Conservation (phyloP, 139 green algal genomes). For the Spirogloea muscicola region DNA sequence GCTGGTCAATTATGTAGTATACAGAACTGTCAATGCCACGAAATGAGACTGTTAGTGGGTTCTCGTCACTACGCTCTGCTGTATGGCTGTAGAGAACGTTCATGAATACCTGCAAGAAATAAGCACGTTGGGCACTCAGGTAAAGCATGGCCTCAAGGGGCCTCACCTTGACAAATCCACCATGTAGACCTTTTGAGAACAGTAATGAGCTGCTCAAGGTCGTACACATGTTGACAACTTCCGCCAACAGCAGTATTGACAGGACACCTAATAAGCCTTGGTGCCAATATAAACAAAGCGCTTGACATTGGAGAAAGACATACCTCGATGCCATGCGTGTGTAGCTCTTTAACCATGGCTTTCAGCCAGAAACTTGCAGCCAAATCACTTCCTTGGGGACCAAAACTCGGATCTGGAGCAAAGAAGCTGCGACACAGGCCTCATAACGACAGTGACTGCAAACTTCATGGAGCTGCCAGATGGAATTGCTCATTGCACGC, state of each 20-base stretch:
- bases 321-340: conserved; percentile 89
- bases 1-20: neutral
- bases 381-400: conserved; percentile 12
- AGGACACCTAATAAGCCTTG: neutral
- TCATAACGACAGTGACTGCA: too few relatives aligned
- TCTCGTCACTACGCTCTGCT: conserved; percentile 88
- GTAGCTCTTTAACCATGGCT: conserved; percentile 75
- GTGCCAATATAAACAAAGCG: neutral
- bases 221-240: neutral
- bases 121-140: too few relatives aligned
- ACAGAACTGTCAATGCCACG: conserved; percentile 2
- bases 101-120: conserved; percentile 74
- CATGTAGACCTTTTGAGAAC: neutral
- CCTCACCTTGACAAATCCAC: too few relatives aligned
- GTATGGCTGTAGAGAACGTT: conserved; percentile 99
- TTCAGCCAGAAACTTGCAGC: conserved; percentile 76
- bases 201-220: neutral
- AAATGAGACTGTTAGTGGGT: conserved; percentile 81
- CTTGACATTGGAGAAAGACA: neutral
- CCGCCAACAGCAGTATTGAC: too few relatives aligned
- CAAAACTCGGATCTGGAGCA: conserved; percentile 81
- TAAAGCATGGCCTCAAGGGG: too few relatives aligned
- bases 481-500: too few relatives aligned
- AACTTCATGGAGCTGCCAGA: too few relatives aligned
- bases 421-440: conserved; percentile 80